phyloP scores from a whole-genome alignment of 2,329 filamentous ascomycete genomes.

The Penicillium psychrosexuale region DNA sequence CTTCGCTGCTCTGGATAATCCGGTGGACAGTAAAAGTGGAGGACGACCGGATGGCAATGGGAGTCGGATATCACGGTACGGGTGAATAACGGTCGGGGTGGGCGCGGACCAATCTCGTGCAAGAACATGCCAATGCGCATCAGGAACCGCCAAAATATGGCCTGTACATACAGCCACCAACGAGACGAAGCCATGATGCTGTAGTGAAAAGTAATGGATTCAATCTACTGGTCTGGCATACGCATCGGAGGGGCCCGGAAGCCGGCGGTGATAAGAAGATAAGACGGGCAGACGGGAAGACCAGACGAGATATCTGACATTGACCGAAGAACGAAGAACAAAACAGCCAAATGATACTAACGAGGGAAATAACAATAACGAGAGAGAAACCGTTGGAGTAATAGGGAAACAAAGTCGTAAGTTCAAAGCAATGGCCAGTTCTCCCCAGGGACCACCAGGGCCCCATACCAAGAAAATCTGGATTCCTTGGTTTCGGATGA shows the following conservation, averaged over 20 bases:
- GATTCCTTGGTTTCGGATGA: conserved; percentile 3
- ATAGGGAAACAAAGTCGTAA: background rate
- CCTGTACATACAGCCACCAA: conserved; percentile 62
- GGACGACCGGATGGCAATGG: conserved; percentile 50
- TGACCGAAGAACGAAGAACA: background rate
- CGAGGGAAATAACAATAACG: background rate
- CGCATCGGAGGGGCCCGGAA: background rate
- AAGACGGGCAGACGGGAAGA: background rate
- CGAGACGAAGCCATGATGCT: conserved; percentile 42
- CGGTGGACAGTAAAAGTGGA: conserved; percentile 61
- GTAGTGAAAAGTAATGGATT: conserved; percentile 11
- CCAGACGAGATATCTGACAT: background rate
- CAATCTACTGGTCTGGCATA: background rate
- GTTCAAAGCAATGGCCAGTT: background rate
- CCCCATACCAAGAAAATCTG: conserved; percentile 11
- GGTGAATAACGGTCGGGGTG: conserved; percentile 59
- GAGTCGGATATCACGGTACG: conserved; percentile 53
- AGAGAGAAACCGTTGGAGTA: background rate
- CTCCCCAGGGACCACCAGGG: background rate
- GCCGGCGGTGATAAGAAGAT: background rate
- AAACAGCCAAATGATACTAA: background rate
- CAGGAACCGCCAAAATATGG: conserved; percentile 63
- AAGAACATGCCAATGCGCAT: conserved; percentile 68
- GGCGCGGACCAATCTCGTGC: conserved; percentile 61
- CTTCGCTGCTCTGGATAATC: conserved; percentile 33